Conservation (phyloP, 208 protist genomes). For the Leishmania martiniquensis region DNA sequence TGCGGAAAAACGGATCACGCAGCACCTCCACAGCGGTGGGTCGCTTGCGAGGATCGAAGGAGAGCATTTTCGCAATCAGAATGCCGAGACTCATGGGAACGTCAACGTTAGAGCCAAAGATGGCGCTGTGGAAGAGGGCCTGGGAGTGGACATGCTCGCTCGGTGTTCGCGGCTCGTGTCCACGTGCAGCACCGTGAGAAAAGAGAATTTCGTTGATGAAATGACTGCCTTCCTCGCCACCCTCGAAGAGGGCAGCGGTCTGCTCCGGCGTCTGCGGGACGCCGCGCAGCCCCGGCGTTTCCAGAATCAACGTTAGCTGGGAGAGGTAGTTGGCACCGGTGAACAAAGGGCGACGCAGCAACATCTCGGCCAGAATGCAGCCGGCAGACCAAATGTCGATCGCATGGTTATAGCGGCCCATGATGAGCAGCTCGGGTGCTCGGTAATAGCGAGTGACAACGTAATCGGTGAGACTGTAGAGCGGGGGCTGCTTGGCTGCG, state of each 20-base stretch:
- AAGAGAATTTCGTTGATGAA: slow-evolving; percentile 58
- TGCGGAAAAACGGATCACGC: slow-evolving; percentile 62
- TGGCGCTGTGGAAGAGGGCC: slow-evolving; percentile 51
- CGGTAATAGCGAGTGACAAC: slow-evolving; percentile 98
- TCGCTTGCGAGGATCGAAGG: slow-evolving; percentile 56
- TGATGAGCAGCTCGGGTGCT: slow-evolving; percentile 96
- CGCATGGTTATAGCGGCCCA: slow-evolving; percentile 90
- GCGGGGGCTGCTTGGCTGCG: slow-evolving; percentile 11
- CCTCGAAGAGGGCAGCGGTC: slow-evolving; percentile 72
- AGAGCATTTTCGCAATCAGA: slow-evolving; percentile 58
- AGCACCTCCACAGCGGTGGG: slow-evolving; percentile 68
- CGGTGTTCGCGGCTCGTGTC: neutral
- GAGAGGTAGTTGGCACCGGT: slow-evolving; percentile 59
- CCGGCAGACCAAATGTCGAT: slow-evolving; percentile 87
- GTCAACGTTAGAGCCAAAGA: slow-evolving; percentile 45
- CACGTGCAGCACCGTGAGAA: slow-evolving; percentile 24
- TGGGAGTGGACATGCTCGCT: slow-evolving; percentile 21
- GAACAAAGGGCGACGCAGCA: slow-evolving; percentile 96
- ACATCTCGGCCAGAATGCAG: slow-evolving; percentile 72
- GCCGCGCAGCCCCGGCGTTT: slow-evolving; percentile 86
- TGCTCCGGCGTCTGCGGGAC: slow-evolving; percentile 66
- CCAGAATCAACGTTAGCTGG: slow-evolving; percentile 55
- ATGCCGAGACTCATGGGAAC: slow-evolving; percentile 51
- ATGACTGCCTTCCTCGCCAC: slow-evolving; percentile 66
- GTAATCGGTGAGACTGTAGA: slow-evolving; percentile 91